Evolutionary conservation across 2,329 filamentous ascomycete species (phyloP), one percentile per base, ranked within the genome.

Genomic region (Aureobasidium sp.): DNA sequence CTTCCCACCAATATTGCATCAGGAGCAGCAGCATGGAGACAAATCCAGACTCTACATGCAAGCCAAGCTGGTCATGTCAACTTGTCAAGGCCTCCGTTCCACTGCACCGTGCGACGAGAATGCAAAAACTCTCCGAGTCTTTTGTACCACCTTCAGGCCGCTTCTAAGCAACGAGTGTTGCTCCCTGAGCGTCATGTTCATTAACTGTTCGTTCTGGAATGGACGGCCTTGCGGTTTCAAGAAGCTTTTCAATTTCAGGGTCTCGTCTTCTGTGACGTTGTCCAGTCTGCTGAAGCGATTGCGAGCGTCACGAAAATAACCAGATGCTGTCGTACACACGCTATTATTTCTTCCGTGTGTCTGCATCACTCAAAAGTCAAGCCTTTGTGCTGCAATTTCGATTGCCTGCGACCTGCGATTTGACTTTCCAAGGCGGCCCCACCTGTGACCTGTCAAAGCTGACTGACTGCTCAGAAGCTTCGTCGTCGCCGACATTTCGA

Each of bases 401-500:
- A 47, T 58, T 49, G 55, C 55, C 21, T 35, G 43, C 42, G 23
- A 46, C 5, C 42, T 17, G 17, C 43, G 43, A 25, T 58, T 47
- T 49, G 55, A n/a, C 55, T 58, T 58, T 58, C 8, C 40, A 40
- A 58, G 43, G 43, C 43, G 21, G 33, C 55, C 55, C 55, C 55
- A 58, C 55, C 47, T 49, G 27, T 31, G 46, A 49, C 27, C 54
- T 58, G 55, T 58, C 55, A 58, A 46, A 43, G 51, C 51, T 46
- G 53, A 57, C 40, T 27, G 37, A 43, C 38, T 42, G 37, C 51
- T 42, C 37, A 46, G 51, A 55, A 43, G 29, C 53, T 57, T 57
- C 51, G 38, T 43, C 17, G 19, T 35, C 40, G 53, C 29, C 40
- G 17, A 35, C 31, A 46, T 46, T 9, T 57, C 40, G 53, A 57